A percentile compares a stretch with the other conserved stretches of the same genome.
phyloP scores from a whole-genome alignment of 352 stramenopile species.

The Globisporangium irregulare region DNA sequence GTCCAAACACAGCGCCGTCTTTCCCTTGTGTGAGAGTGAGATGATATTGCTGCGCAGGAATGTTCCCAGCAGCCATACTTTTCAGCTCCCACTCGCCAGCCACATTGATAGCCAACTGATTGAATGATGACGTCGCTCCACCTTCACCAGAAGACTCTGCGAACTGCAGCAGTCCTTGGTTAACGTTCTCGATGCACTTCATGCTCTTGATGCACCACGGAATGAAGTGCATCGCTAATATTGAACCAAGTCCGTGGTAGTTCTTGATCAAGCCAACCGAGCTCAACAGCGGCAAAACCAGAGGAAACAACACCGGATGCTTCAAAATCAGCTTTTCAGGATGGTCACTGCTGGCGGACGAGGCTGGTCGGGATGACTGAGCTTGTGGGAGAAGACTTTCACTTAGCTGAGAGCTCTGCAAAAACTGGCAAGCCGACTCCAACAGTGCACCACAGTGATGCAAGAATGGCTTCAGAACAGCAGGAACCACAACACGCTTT shows the following conservation, averaged over 20 bases:
- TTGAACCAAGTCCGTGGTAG: constrained; percentile 65
- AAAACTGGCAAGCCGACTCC: constrained; percentile 49
- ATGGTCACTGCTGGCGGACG: constrained; percentile 16
- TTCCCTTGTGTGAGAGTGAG: constrained; percentile 66
- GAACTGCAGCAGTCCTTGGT: constrained; percentile 40
- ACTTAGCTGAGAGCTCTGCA: constrained; percentile 32
- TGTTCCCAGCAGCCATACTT: constrained; percentile 83
- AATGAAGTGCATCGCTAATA: constrained; percentile 70
- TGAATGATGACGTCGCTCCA: constrained; percentile 21
- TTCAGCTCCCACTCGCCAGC: constrained; percentile 86
- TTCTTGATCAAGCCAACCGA: constrained; percentile 60
- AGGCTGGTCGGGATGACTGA: neutral
- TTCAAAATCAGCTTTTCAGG: constrained; percentile 34
- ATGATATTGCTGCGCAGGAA: constrained; percentile 85
- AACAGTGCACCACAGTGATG: constrained; percentile 62
- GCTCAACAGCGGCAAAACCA: constrained; percentile 67
- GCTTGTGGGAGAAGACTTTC: constrained; percentile 17
- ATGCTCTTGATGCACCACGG: constrained; percentile 73
- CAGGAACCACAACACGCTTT: constrained; percentile 51
- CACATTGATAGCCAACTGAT: constrained; percentile 58
- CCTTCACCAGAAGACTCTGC: constrained; percentile 21
- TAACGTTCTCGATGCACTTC: constrained; percentile 65
- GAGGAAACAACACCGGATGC: constrained; percentile 54
- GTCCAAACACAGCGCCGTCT: constrained; percentile 60
- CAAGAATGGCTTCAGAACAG: constrained; percentile 74